Evolutionary conservation across 2,329 filamentous ascomycete species (phyloP).

Genomic region (Pleomassaria siparia): DNA sequence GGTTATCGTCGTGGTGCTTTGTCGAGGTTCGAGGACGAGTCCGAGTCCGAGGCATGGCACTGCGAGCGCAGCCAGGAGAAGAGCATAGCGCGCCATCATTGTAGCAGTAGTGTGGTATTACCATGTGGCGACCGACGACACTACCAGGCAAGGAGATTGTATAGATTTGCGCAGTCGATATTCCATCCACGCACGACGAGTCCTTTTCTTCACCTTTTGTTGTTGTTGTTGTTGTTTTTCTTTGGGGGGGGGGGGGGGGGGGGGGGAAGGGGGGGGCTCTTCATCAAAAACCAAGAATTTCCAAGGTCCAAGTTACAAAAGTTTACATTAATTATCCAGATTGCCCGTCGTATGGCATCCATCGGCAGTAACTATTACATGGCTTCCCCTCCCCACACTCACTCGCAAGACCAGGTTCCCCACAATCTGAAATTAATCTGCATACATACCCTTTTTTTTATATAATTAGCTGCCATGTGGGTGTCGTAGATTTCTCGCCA

Average conservation of each 20-base stretch:
- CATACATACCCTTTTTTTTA: neutral
- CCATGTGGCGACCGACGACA: neutral
- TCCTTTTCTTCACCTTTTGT: neutral
- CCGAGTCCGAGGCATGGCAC: constrained; percentile 1
- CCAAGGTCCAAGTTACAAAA: neutral
- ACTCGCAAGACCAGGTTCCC: constrained; percentile 8
- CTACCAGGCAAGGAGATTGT: neutral
- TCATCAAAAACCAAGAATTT: constrained; percentile 7
- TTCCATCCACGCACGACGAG: neutral
- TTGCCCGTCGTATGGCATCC: constrained; percentile 3
- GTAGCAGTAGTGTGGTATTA: neutral
- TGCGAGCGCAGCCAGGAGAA: constrained; percentile 13
- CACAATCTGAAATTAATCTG: constrained; percentile 5
- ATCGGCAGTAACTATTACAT: constrained; percentile 1
- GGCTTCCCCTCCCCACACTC: neutral
- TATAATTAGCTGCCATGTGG: neutral
- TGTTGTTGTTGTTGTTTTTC: too few species aligned
- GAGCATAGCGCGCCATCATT: constrained; percentile 9
- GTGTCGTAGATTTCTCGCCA: neutral
- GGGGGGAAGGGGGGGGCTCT: too few species aligned
- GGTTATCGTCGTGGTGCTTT: constrained; percentile 37
- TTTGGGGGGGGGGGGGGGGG: too few species aligned
- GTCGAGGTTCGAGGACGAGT: constrained; percentile 9
- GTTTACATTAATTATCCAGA: constrained; percentile 9
- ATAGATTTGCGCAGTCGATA: neutral